Conservation (phyloP, 2,329 filamentous ascomycete species). For the Xylariaceae sp. region DNA sequence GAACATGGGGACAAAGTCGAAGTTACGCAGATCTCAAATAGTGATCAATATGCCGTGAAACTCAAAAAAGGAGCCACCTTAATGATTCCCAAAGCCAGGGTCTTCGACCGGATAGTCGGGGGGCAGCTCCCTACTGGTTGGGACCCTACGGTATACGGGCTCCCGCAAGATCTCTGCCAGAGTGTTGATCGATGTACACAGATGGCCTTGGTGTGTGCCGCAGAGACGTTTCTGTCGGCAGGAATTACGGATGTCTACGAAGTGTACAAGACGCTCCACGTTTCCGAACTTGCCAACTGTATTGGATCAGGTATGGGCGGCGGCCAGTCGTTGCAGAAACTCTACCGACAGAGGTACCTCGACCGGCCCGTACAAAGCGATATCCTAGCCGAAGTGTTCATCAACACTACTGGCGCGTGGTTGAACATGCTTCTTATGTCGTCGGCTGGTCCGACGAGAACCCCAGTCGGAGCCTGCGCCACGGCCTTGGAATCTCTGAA, state of each 20-base stretch:
- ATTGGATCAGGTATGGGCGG: constrained; percentile 40
- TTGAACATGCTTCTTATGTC: constrained; percentile 47
- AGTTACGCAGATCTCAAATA: constrained; percentile 24
- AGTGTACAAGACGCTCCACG: constrained; percentile 38
- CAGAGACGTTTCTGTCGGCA: constrained; percentile 39
- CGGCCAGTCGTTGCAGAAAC: constrained; percentile 26
- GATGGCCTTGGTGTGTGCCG: constrained; percentile 36
- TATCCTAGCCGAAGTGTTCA: constrained; percentile 40
- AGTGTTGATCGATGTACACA: constrained; percentile 41
- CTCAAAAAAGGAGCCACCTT: constrained; percentile 38
- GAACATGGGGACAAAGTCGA: constrained; percentile 38
- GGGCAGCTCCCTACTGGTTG: constrained; percentile 42
- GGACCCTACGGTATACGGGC: constrained; percentile 39
- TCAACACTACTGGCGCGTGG: constrained; percentile 42
- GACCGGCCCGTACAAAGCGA: constrained; percentile 39
- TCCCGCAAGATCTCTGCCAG: constrained; percentile 39
- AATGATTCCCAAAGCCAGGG: constrained; percentile 37
- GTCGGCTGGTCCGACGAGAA: constrained; percentile 39
- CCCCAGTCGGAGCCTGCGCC: constrained; percentile 43
- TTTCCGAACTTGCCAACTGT: constrained; percentile 40
- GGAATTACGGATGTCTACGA: constrained; percentile 39
- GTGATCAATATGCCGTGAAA: constrained; percentile 27
- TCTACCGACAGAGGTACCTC: constrained; percentile 37
- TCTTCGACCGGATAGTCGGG: constrained; percentile 34
- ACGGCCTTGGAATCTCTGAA: constrained; percentile 43